A percentile compares a stretch with the other conserved stretches of the same genome.
phyloP scores from a whole-genome alignment of 805 yeast genomes.

The Saccharomycopsis vini region DNA sequence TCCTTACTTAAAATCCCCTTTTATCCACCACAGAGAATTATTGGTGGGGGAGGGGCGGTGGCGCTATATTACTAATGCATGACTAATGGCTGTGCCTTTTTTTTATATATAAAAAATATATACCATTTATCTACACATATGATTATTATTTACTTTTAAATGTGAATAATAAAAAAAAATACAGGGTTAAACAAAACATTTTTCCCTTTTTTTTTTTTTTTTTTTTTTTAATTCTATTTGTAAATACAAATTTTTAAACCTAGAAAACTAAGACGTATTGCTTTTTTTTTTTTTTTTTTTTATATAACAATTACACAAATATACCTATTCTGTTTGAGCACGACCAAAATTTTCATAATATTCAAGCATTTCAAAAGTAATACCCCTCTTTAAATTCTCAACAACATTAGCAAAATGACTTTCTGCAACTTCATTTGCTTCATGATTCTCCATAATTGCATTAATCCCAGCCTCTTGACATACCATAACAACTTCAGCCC shows the following conservation, averaged over 20 bases:
- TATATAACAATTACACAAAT: neutral
- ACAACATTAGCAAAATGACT: constrained; percentile 70
- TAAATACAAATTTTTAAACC: neutral
- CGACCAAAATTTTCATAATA: constrained; percentile 46
- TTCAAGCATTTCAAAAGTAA: constrained; percentile 75
- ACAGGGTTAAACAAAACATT: neutral
- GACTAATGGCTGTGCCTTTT: too few relatives aligned
- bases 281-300: neutral
- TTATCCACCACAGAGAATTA: too few relatives aligned
- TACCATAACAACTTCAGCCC: constrained; percentile 86
- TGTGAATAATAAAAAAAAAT: neutral
- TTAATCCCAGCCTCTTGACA: constrained; percentile 94
- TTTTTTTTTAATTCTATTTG: too few relatives aligned
- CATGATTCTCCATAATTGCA: constrained; percentile 76
- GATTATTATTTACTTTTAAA: neutral
- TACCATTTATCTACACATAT: too few relatives aligned
- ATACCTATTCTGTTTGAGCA: neutral
- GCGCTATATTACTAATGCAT: too few relatives aligned
- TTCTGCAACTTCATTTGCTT: constrained; percentile 43
- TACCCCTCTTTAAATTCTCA: constrained; percentile 60
- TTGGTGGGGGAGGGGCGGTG: too few relatives aligned
- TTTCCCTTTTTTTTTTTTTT: neutral
- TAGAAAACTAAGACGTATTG: neutral
- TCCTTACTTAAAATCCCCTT: too few relatives aligned
- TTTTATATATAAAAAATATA: too few relatives aligned